Evolutionary conservation across 2,329 filamentous ascomycete species (phyloP), one percentile per base, ranked within the genome.

Genomic region (Phialemoniopsis sp.): DNA sequence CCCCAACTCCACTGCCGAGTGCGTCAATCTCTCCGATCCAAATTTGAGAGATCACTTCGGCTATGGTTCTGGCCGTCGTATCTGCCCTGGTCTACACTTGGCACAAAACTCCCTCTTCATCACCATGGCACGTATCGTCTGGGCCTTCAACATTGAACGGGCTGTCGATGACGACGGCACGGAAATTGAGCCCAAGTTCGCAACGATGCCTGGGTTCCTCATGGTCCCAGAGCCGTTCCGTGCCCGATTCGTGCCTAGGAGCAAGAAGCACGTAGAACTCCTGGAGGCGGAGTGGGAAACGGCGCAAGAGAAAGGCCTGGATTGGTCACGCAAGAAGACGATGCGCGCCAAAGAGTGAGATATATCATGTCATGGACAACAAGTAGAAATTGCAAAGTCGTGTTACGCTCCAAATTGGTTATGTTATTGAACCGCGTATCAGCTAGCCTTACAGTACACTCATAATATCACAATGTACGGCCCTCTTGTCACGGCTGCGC

Each of bases 51-150:
- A 78, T 35, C 66, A 72, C 8, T 78, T 74, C 52, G 66, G 63
- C 0, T 81, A 77, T 39, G 76, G 77, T 14, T 70, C 69, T 8
- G 76, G 77, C 2, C 63, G 76, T 5, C 63, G 78, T 16, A 66
- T 80, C 33, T 82, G 78, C 52, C 76, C 71, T 4, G 78, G 78
- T 0, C 72, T 76, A 21, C 71, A 78, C 38, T 60, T 81, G 3
- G 73, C 72, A 0, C 67, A 73, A 40, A 64, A 66, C 7, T 64
- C 59, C 8, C 46, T 77, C 13, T 73, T 70, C 46, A 56, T 76
- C 8, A 63, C 54, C 10, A 66, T 74, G 26, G 60, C 70, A 5
- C 60, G 68, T 4, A 59, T 76, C 16, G 50, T 74, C 21, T 76
- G 72, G 68, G 66, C 62, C 1, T 74, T 70, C 45, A 60, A 57